Evolutionary conservation across 2,329 filamentous ascomycete genomes (phyloP), one percentile per base, ranked within the genome.

Genomic region (Claviceps lovelessii): DNA sequence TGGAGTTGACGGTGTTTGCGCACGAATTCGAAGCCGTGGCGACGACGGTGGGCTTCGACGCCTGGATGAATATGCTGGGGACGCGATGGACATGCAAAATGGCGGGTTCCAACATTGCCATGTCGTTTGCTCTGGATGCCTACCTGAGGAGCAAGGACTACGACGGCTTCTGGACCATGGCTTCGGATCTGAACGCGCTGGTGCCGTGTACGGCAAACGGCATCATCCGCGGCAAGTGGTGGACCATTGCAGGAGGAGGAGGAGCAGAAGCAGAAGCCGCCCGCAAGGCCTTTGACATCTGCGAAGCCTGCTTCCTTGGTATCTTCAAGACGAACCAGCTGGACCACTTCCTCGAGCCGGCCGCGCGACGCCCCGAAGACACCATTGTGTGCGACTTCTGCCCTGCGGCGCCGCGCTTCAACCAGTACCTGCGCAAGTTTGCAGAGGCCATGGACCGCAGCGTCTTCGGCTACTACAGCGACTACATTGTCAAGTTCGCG

Each of bases 221-320:
- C 0, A 63, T 69, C 29, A 47, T 61, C 0, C 55, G 64, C 1
- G 67, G 67, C 1, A 67, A 63, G 1, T 70, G 67, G 67, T 71
- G 67, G 62, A 70, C 67, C 0, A 42, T 69, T 0, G 17, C 53
- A 0, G 63, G 63, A n/a, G 39, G 15, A 1, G 62, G 56, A 37
- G 35, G 35, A 35, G 33, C 7, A 35, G 33, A 35, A 4, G 33
- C 7, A 35, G 7, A 35, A 13, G 7, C 3, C 5, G 29, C 15
- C 29, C 61, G 63, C 13, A 54, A 57, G 0, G 61, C 60, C 0
- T 62, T 63, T 8, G 58, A 59, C 13, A 58, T 71, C 0, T 71
- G 69, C 37, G 64, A 69, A 33, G 65, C 67, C 4, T 72, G 69
- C 47, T 64, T 66, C 52, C 57, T 57, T 0, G 68, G 67, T 1